Evolutionary conservation across 192 early-diverging fungal genomes (phyloP).

Genomic region (Phycomyces nitens): DNA sequence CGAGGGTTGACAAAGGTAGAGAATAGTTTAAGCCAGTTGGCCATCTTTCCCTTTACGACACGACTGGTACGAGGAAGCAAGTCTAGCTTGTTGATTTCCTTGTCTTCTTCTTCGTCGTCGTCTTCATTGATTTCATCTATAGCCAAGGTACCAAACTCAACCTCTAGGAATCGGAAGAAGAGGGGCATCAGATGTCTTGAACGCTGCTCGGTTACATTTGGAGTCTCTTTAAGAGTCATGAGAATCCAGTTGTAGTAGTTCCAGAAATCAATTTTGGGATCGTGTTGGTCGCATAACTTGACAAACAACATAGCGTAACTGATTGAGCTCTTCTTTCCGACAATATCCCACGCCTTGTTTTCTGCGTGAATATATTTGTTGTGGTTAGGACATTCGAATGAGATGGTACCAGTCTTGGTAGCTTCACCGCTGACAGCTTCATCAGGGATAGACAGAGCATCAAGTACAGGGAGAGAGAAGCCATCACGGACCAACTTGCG

Average conservation of each 20-base stretch:
- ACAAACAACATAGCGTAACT: conserved; percentile 44
- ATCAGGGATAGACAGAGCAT: conserved; percentile 24
- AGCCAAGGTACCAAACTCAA: conserved; percentile 42
- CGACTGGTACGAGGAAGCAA: conserved; percentile 17
- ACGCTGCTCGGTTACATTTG: conserved; percentile 60
- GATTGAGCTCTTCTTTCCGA: conserved; percentile 24
- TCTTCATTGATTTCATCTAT: conserved; percentile 46
- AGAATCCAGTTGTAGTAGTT: conserved; percentile 64
- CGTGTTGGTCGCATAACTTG: conserved; percentile 26
- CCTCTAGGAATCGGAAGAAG: conserved; percentile 60
- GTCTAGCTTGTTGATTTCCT: conserved; percentile 9
- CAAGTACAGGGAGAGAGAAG: conserved; percentile 38
- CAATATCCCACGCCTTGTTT: conserved; percentile 31
- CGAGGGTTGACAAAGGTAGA: conserved; percentile 65
- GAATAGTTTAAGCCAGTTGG: conserved; percentile 58
- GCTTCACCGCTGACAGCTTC: conserved; percentile 19
- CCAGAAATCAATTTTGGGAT: conserved; percentile 57
- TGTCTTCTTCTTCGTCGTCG: conserved; percentile 18
- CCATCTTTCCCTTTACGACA: conserved; percentile 29
- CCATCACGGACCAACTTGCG: conserved; percentile 51
- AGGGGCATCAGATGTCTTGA: conserved; percentile 56
- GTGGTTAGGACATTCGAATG: conserved; percentile 54
- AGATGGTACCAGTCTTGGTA: conserved; percentile 36
- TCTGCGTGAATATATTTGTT: conserved; percentile 36
- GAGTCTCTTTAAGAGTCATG: conserved; percentile 56